Evolutionary conservation across 2,329 filamentous ascomycete species (phyloP).

Genomic region (Davidsoniella neocaledoniae): DNA sequence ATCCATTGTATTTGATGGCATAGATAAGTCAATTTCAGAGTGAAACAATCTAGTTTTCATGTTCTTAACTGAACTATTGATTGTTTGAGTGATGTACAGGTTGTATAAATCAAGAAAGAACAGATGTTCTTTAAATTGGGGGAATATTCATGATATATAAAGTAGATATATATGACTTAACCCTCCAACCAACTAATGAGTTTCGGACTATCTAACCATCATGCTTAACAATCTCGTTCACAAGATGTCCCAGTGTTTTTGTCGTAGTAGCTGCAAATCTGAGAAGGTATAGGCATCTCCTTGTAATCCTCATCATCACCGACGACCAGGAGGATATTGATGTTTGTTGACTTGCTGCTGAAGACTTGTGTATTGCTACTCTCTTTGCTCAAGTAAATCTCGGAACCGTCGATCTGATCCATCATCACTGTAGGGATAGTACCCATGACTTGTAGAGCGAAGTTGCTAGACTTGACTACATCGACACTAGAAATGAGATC

Average conservation of each 20-base stretch:
- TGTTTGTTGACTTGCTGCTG: conserved; percentile 68
- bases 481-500: conserved; percentile 82
- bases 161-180: neutral
- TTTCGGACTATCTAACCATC: conserved; percentile 41
- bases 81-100: no score
- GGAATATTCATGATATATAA: no score
- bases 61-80: no score
- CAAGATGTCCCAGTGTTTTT: conserved; percentile 53
- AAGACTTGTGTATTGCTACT: conserved; percentile 68
- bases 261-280: conserved; percentile 65
- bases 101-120: no score
- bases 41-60: no score
- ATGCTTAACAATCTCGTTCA: conserved; percentile 93
- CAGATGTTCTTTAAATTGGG: no score
- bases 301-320: conserved; percentile 60
- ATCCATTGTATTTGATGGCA: no score
- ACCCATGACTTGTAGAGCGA: conserved; percentile 83
- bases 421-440: conserved; percentile 73
- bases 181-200: neutral
- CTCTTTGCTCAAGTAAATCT: conserved; percentile 70
- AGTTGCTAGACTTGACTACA: conserved; percentile 87
- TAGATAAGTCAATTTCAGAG: no score
- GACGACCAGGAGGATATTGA: conserved; percentile 82
- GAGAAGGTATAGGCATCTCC: conserved; percentile 75
- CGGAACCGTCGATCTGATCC: conserved; percentile 83